phyloP scores from a whole-genome alignment of 768 basidiomycete genomes.

The Lentinula lateritia region DNA sequence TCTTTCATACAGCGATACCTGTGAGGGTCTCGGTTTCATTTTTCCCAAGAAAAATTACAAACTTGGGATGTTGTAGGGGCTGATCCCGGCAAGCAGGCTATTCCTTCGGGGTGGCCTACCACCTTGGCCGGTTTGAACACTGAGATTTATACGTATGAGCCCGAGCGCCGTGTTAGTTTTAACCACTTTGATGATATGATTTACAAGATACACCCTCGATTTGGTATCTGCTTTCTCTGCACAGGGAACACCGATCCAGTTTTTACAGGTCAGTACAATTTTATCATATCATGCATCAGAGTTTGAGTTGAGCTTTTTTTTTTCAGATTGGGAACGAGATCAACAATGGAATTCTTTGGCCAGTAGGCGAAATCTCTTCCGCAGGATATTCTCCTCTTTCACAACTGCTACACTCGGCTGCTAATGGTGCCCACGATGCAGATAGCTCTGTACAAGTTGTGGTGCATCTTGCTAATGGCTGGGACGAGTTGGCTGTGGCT shows the following conservation, averaged over 20 bases:
- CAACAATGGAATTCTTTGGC: constrained; percentile 61
- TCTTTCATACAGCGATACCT: not conserved
- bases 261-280: constrained; percentile 34
- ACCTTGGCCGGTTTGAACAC: constrained; percentile 48
- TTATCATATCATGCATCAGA: not conserved
- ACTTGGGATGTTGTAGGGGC: constrained; percentile 38
- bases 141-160: constrained; percentile 37
- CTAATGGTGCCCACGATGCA: constrained; percentile 44
- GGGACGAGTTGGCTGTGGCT: constrained; percentile 38
- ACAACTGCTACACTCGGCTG: constrained; percentile 56
- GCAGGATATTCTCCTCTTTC: constrained; percentile 49
- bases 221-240: constrained; percentile 46
- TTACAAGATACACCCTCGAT: constrained; percentile 48
- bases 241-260: constrained; percentile 49
- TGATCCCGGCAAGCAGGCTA: constrained; percentile 56
- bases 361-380: constrained; percentile 46
- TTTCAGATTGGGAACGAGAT: constrained; percentile 59
- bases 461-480: constrained; percentile 61
- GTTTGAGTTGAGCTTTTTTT: too few species aligned
- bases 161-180: constrained; percentile 27
- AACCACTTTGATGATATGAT: constrained; percentile 45
- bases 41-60: not conserved
- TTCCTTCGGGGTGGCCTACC: constrained; percentile 35
- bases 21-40: not conserved
- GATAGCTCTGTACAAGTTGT: constrained; percentile 40